These are phyloP conservation scores for Penicillium frequentans DNA, from an alignment of 2,329 filamentous ascomycete species.

Conservation along the genomic window DNA sequence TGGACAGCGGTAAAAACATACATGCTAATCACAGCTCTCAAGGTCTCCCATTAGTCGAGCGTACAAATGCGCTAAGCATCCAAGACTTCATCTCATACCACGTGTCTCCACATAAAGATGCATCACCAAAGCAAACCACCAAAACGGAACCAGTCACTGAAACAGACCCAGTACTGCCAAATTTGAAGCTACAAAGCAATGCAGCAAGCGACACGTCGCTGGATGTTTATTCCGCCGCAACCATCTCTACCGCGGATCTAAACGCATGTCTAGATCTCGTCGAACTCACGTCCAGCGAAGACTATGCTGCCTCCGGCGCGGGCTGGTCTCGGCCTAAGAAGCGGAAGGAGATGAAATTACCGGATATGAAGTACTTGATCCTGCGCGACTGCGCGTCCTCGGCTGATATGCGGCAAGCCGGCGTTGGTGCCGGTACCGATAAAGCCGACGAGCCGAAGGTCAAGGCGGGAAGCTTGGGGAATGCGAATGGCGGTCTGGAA, in stretches of 20 bases:
- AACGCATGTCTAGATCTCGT: constrained; percentile 56
- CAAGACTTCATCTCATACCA: constrained; percentile 40
- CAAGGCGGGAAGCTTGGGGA: not conserved
- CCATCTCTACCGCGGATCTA: constrained; percentile 42
- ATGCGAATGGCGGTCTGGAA: not conserved
- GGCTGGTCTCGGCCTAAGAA: constrained; percentile 59
- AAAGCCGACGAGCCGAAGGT: not conserved
- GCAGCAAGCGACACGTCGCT: constrained; percentile 8
- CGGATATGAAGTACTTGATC: constrained; percentile 60
- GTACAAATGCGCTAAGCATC: constrained; percentile 42
- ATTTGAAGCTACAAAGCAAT: not conserved
- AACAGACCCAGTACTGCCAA: not conserved
- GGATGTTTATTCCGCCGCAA: constrained; percentile 36
- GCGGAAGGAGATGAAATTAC: constrained; percentile 57
- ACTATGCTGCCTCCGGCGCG: constrained; percentile 52
- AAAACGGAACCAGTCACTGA: not conserved
- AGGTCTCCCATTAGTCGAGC: constrained; percentile 39
- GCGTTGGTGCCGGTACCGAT: not conserved
- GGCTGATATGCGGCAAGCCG: not conserved
- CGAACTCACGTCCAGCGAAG: constrained; percentile 52
- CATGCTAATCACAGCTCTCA: constrained; percentile 14
- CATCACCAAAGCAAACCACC: constrained; percentile 6
- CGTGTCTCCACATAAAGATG: constrained; percentile 18
- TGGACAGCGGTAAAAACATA: not conserved
- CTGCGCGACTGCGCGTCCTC: constrained; percentile 30